A percentile compares a stretch with the other conserved stretches of the same genome.
Conservation (phyloP, 129 eudicot genomes). For the Rutidosis leptorrhynchoides region DNA sequence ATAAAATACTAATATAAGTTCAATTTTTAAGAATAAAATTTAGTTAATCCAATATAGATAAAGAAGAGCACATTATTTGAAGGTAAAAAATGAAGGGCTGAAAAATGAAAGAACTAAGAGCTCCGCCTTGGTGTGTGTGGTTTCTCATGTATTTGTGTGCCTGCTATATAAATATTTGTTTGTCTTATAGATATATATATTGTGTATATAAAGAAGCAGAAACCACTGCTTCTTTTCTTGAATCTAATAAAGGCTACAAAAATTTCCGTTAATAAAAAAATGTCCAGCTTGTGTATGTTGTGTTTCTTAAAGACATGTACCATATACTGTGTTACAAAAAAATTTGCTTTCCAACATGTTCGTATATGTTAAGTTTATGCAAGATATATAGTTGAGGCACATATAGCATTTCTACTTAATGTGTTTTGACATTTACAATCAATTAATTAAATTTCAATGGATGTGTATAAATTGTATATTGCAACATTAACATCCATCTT, state of each 20-base stretch:
- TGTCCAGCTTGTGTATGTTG: not conserved
- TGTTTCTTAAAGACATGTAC: not conserved
- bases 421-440: no score
- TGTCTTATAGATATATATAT: not conserved
- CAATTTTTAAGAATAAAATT: not conserved
- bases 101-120: not conserved
- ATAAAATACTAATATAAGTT: not conserved
- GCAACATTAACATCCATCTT: no score
- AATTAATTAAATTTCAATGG: no score
- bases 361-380: not conserved
- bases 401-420: no score
- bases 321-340: not conserved
- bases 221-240: not conserved
- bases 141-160: not conserved
- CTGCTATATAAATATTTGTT: not conserved
- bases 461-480: no score
- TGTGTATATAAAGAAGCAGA: no score
- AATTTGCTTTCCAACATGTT: not conserved
- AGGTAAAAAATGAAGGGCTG: not conserved
- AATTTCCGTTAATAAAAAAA: not conserved
- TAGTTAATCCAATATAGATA: not conserved
- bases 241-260: not conserved
- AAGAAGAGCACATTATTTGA: conserved; percentile 1
- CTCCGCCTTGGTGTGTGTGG: not conserved
- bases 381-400: no score